phyloP scores from a whole-genome alignment of 257 asterid species.

The Salvia rosmarinus region DNA sequence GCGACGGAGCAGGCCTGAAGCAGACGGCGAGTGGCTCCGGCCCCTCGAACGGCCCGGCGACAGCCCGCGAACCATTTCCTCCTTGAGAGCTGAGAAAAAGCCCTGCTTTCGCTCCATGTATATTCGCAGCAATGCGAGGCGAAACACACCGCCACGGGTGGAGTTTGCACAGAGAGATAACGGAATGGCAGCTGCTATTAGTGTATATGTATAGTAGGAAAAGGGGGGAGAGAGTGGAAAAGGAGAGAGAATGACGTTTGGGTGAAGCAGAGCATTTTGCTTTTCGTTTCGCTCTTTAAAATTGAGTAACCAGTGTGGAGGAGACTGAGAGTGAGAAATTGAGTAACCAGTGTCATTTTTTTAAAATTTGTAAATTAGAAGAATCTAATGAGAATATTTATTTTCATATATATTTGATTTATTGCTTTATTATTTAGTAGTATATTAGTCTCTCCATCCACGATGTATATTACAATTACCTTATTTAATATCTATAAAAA shows the following conservation, averaged over 20 bases:
- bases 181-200: not conserved
- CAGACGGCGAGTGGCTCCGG: conserved; percentile 66
- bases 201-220: conserved; percentile 2
- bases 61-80: conserved; percentile 71
- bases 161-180: not conserved
- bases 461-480: no score
- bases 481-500: no score
- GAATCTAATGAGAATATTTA: no score
- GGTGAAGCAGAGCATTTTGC: conserved; percentile 41
- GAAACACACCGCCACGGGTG: not conserved
- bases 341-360: not conserved
- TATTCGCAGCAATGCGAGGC: conserved; percentile 21
- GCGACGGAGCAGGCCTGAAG: conserved; percentile 60
- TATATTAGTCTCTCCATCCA: no score
- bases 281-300: conserved; percentile 30
- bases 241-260: conserved; percentile 40
- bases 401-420: not conserved
- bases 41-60: conserved; percentile 66
- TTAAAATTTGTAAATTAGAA: not conserved
- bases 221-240: conserved; percentile 13
- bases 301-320: conserved; percentile 28
- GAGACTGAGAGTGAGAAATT: not conserved
- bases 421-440: not conserved
- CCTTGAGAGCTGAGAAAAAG: conserved; percentile 65
- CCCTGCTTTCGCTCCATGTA: conserved; percentile 80